Conservation (phyloP, 768 basidiomycete genomes). For the Terana coerulea region DNA sequence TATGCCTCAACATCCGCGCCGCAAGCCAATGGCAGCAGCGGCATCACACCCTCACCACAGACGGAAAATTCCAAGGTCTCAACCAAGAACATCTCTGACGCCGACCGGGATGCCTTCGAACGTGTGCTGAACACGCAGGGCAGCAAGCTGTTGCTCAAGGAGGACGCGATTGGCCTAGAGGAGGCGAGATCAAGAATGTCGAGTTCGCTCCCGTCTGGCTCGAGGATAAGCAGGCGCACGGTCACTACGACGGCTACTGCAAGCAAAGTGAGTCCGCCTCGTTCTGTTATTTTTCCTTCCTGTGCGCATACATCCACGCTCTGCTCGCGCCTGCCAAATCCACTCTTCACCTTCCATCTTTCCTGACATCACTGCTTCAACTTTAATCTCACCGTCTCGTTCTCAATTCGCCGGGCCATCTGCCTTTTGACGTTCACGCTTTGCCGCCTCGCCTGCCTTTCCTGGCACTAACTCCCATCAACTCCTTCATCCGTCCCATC, state of each 20-base stretch:
- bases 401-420: constrained; percentile 2
- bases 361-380: constrained; percentile 3
- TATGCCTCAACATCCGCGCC: constrained; percentile 40
- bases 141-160: constrained; percentile 48
- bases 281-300: constrained; percentile 3
- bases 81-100: constrained; percentile 46
- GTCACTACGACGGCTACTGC: constrained; percentile 97
- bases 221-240: constrained; percentile 84
- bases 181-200: constrained; percentile 47
- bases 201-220: constrained; percentile 90
- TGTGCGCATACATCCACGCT: not conserved
- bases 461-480: constrained; percentile 1
- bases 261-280: constrained; percentile 74
- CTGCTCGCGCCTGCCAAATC: not conserved
- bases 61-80: constrained; percentile 34
- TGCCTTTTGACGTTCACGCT: not conserved
- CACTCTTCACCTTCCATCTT: not conserved
- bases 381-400: not conserved
- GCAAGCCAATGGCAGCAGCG: not conserved
- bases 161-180: constrained; percentile 45
- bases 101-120: constrained; percentile 66
- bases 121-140: constrained; percentile 46
- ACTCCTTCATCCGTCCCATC: not conserved
- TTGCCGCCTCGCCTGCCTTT: constrained; percentile 3
- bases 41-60: constrained; percentile 19